These are phyloP conservation scores for Avena sativa DNA, from an alignment of 176 grass and related monocot species.

Conservation along the genomic window DNA sequence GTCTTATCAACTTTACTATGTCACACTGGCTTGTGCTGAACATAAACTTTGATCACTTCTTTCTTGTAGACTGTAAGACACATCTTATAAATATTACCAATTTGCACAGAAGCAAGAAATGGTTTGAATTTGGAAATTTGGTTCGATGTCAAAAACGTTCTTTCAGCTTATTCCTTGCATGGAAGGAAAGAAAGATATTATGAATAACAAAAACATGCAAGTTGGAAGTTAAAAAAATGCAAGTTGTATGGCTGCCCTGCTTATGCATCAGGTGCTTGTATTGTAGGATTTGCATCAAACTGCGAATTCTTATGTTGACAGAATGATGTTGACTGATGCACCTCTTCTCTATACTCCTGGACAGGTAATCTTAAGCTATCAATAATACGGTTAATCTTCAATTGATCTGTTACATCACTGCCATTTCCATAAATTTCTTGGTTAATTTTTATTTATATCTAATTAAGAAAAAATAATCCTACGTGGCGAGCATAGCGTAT, in stretches of 20 bases:
- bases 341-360: constrained; percentile 94
- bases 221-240: constrained; percentile 2
- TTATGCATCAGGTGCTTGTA: constrained; percentile 49
- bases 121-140: neutral
- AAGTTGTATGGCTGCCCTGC: constrained; percentile 18
- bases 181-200: constrained; percentile 25
- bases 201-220: constrained; percentile 14
- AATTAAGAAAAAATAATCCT: constrained; percentile 26
- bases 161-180: constrained; percentile 34
- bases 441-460: neutral
- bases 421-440: constrained; percentile 32
- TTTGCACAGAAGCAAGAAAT: neutral
- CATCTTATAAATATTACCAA: constrained; percentile 27
- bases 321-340: constrained; percentile 92
- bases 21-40: constrained; percentile 10
- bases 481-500: constrained; percentile 32
- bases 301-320: constrained; percentile 66
- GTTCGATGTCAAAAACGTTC: constrained; percentile 1
- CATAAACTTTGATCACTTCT: neutral
- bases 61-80: constrained; percentile 8
- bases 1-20: neutral
- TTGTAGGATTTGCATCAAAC: constrained; percentile 67
- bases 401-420: neutral
- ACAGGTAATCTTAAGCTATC: constrained; percentile 64
- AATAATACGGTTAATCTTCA: constrained; percentile 30